phyloP scores from a whole-genome alignment of 2,329 filamentous ascomycete species.

The Monilinia laxa region DNA sequence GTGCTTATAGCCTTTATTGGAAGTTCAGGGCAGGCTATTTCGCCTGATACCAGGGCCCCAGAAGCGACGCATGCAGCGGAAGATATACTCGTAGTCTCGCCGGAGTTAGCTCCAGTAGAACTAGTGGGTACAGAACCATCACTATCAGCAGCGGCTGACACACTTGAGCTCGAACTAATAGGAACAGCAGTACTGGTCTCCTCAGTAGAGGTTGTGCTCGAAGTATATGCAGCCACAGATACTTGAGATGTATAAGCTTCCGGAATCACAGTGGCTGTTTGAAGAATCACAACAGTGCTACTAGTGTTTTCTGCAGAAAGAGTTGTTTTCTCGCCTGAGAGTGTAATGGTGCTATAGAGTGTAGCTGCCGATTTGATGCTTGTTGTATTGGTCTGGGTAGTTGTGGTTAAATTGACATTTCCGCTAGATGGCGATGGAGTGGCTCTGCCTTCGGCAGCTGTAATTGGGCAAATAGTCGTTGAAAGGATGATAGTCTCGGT shows the following conservation, averaged over 20 bases:
- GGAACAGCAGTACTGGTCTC: neutral
- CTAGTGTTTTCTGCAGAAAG: neutral
- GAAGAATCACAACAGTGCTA: neutral
- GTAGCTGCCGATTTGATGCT: neutral
- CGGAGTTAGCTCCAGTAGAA: slow-evolving; percentile 4
- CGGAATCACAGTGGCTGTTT: slow-evolving; percentile 3
- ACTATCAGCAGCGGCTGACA: neutral
- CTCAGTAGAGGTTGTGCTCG: slow-evolving; percentile 12
- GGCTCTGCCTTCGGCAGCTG: slow-evolving; percentile 9
- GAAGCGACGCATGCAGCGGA: slow-evolving; percentile 1
- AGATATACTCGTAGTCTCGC: slow-evolving; percentile 1
- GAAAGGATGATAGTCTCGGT: slow-evolving; percentile 21
- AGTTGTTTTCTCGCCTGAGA: slow-evolving; percentile 8
- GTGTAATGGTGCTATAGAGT: slow-evolving; percentile 14
- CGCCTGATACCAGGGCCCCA: neutral
- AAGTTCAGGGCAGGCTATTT: slow-evolving; percentile 2
- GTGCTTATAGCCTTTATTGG: neutral
- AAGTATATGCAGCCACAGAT: neutral
- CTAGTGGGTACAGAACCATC: neutral
- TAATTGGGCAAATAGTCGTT: slow-evolving; percentile 15
- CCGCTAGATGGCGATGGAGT: neutral
- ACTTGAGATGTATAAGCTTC: too few relatives aligned
- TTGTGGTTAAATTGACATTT: neutral
- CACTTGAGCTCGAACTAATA: slow-evolving; percentile 7
- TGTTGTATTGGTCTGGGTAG: neutral